phyloP scores from a whole-genome alignment of 164 flowering plant genomes.

The Kingdonia uniflora region DNA sequence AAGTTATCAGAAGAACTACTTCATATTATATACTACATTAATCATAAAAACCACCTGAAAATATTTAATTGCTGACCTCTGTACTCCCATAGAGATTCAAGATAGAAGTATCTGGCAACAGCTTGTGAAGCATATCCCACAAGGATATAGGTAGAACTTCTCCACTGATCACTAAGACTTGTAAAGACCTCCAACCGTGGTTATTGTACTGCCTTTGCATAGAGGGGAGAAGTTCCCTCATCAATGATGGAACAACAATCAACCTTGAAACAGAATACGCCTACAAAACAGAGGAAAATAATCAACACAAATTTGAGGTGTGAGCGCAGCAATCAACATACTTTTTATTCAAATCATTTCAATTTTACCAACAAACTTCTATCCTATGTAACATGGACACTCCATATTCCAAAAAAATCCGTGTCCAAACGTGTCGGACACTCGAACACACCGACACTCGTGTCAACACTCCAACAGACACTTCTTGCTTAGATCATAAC shows the following conservation, averaged over 20 bases:
- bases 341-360: no score
- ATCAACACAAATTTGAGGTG: neutral
- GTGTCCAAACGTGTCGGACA: no score
- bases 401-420: no score
- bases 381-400: no score
- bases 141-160: conserved; percentile 56
- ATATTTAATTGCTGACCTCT: conserved; percentile 51
- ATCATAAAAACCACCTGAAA: neutral
- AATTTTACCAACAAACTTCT: no score
- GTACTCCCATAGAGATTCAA: conserved; percentile 95
- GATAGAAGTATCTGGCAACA: conserved; percentile 60
- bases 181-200: conserved; percentile 30
- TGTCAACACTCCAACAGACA: no score
- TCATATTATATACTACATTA: neutral
- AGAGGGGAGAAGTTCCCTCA: conserved; percentile 61
- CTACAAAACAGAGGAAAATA: conserved; percentile 25
- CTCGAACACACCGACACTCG: no score
- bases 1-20: no score
- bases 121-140: conserved; percentile 40
- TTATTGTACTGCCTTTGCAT: conserved; percentile 19
- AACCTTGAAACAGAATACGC: conserved; percentile 58
- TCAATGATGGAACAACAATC: conserved; percentile 71
- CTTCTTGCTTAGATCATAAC: no score
- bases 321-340: no score
- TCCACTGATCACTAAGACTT: conserved; percentile 74